These are phyloP conservation scores for Adansonia madagascariensis DNA, from an alignment of 441 rosid species.

Conservation along the genomic window DNA sequence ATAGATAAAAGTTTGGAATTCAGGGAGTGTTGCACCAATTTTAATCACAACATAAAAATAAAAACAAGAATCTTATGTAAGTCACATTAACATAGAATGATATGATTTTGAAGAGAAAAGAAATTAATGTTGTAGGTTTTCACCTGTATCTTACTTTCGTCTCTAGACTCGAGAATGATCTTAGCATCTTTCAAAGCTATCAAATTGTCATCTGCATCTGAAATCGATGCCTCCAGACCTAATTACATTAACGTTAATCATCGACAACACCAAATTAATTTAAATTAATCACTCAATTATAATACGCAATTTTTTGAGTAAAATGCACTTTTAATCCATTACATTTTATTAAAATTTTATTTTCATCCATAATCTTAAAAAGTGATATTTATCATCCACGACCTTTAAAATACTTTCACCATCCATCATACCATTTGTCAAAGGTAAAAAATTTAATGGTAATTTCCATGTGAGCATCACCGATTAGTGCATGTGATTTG, in stretches of 20 bases:
- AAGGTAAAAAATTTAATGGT: no score
- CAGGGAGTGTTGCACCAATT: neutral
- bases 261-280: neutral
- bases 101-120: neutral
- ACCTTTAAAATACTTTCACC: no score
- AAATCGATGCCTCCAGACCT: slow-evolving; percentile 58
- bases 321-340: no score
- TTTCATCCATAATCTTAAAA: no score
- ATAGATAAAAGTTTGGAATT: neutral
- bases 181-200: slow-evolving; percentile 51
- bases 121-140: neutral
- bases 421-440: no score
- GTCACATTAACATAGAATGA: slow-evolving; percentile 5
- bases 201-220: slow-evolving; percentile 44
- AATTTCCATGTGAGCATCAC: no score
- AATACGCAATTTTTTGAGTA: neutral
- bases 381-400: no score
- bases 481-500: no score
- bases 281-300: neutral
- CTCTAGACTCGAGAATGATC: slow-evolving; percentile 49
- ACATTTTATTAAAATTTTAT: no score
- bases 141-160: slow-evolving; percentile 56
- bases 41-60: neutral
- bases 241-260: neutral
- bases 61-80: slow-evolving; percentile 20